Evolutionary conservation across 345 rosid species (phyloP).

Genomic region (Psidium friedrichsthalianum): DNA sequence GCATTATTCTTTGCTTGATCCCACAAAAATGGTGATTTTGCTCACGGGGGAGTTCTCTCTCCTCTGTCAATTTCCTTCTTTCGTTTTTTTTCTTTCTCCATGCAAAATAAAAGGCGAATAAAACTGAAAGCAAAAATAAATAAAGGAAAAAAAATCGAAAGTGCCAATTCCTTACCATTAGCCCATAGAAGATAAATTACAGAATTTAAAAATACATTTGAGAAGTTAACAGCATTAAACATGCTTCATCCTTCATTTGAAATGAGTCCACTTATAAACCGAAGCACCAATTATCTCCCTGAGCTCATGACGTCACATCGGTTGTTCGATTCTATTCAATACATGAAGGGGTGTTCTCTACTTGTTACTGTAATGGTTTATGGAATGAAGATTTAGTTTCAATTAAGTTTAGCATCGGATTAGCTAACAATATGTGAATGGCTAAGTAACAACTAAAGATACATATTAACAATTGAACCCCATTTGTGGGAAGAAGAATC

Average conservation of each 20-base stretch:
- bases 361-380: fast-evolving
- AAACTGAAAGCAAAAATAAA: too few relatives aligned
- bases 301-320: not conserved
- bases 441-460: not conserved
- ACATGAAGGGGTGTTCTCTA: not conserved
- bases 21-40: fast-evolving
- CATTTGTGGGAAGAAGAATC: not conserved
- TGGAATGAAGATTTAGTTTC: not conserved
- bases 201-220: not conserved
- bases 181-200: not conserved
- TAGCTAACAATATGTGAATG: not conserved
- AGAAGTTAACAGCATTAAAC: not conserved
- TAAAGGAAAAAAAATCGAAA: too few relatives aligned
- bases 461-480: not conserved
- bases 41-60: not conserved
- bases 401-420: not conserved
- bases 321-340: not conserved
- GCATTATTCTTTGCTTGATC: not conserved
- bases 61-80: too few relatives aligned
- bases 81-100: too few relatives aligned
- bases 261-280: not conserved
- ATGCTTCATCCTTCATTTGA: not conserved
- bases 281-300: not conserved
- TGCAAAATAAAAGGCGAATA: too few relatives aligned
- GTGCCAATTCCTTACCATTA: too few relatives aligned